Evolutionary conservation across 2,329 filamentous ascomycete species (phyloP).

Genomic region (Pseudocercospora musae): DNA sequence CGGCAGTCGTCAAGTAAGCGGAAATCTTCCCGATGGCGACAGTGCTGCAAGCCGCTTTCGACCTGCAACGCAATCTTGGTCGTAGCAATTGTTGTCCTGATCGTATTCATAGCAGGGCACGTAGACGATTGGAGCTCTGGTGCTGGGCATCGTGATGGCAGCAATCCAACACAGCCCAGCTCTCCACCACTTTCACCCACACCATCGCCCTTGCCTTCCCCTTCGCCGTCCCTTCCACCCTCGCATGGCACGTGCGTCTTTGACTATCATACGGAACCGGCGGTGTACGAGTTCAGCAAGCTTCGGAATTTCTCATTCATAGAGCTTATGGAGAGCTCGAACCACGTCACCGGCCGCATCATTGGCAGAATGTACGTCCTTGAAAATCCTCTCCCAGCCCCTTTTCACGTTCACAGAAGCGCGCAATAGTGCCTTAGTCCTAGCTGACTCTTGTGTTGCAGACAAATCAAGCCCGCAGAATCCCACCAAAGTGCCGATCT

Average conservation of each 20-base stretch:
- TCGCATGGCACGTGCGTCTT: slow-evolving; percentile 16
- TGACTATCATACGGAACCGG: background rate
- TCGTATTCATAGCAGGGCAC: slow-evolving; percentile 3
- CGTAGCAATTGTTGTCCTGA: slow-evolving; percentile 8
- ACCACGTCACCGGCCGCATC: slow-evolving; percentile 27
- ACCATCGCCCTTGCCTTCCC: slow-evolving; percentile 1
- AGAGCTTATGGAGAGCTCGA: slow-evolving; percentile 28
- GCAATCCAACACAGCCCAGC: background rate
- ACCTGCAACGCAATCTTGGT: slow-evolving; percentile 17
- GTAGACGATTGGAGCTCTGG: background rate
- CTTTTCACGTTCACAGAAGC: background rate
- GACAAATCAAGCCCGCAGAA: slow-evolving; percentile 27
- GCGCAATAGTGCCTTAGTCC: background rate
- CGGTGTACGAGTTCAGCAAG: slow-evolving; percentile 7
- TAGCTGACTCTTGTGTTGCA: background rate
- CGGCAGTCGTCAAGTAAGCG: slow-evolving; percentile 1
- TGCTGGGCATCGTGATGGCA: background rate
- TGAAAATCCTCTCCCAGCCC: background rate
- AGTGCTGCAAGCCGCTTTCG: slow-evolving; percentile 9
- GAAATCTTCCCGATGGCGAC: background rate
- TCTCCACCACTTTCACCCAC: background rate
- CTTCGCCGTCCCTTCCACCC: background rate
- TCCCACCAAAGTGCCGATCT: slow-evolving; percentile 37
- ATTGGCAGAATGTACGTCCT: slow-evolving; percentile 40
- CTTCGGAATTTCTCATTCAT: slow-evolving; percentile 26